These are phyloP conservation scores for Geosmithia flava DNA, from an alignment of 2,329 filamentous ascomycete species.

Conservation along the genomic window DNA sequence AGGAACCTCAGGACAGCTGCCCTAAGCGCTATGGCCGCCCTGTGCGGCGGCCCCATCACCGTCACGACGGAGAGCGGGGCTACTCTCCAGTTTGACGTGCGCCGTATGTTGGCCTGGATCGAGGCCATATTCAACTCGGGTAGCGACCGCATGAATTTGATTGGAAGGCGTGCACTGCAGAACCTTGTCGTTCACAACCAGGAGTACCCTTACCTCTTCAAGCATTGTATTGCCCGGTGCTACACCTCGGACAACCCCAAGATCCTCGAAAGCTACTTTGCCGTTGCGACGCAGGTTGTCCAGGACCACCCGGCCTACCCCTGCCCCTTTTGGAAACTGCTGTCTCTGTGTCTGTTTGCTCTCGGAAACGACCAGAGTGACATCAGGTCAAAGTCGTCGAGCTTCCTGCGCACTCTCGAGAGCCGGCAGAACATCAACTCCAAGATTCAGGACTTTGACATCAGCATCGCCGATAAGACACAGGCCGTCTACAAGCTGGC, in stretches of 20 bases:
- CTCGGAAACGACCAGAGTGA: slow-evolving; percentile 85
- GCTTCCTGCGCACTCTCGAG: slow-evolving; percentile 69
- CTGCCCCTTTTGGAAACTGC: slow-evolving; percentile 78
- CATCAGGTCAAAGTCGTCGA: slow-evolving; percentile 77
- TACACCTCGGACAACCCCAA: slow-evolving; percentile 73
- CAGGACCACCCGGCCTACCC: slow-evolving; percentile 73
- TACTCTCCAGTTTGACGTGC: slow-evolving; percentile 82
- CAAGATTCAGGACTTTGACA: slow-evolving; percentile 93
- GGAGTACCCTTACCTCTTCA: slow-evolving; percentile 72
- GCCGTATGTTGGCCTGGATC: slow-evolving; percentile 89
- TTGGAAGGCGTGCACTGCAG: slow-evolving; percentile 75
- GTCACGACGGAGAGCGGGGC: slow-evolving; percentile 80
- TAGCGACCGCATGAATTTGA: slow-evolving; percentile 84
- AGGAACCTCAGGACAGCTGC: slow-evolving; percentile 82
- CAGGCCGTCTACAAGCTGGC: slow-evolving; percentile 96
- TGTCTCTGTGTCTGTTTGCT: slow-evolving; percentile 82
- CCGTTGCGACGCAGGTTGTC: slow-evolving; percentile 79
- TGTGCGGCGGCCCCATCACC: slow-evolving; percentile 77
- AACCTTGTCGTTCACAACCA: slow-evolving; percentile 87
- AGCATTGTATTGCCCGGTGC: slow-evolving; percentile 84
- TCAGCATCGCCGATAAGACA: slow-evolving; percentile 96
- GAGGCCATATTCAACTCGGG: slow-evolving; percentile 86
- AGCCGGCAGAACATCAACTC: slow-evolving; percentile 68
- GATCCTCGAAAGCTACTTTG: slow-evolving; percentile 88
- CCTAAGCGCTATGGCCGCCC: slow-evolving; percentile 85